Evolutionary conservation across 2,329 filamentous ascomycete genomes (phyloP).

Genomic region (Fusarium multiceps): DNA sequence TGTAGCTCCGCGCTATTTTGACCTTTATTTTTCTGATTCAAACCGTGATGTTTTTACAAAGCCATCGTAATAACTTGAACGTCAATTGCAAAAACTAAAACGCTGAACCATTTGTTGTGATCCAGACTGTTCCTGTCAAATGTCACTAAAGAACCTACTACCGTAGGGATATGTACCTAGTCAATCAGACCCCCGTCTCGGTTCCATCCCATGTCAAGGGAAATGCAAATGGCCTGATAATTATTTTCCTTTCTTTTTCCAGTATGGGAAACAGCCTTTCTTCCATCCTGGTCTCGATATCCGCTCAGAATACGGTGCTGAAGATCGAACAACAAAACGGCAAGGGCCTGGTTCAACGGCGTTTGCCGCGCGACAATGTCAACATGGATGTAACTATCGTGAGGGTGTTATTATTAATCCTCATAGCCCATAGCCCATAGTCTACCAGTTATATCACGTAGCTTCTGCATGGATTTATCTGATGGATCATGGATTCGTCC

Average conservation of each 20-base stretch:
- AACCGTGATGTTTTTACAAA: neutral
- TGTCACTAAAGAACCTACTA: no score
- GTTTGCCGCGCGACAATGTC: neutral
- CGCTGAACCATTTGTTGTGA: conserved; percentile 3
- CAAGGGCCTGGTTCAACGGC: neutral
- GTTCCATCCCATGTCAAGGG: neutral
- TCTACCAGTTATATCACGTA: no score
- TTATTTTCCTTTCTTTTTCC: conserved; percentile 16
- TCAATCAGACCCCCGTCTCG: conserved; percentile 5
- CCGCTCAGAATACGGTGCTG: conserved; percentile 27
- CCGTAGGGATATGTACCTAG: no score
- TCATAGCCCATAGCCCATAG: no score
- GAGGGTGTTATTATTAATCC: neutral
- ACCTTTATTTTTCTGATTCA: neutral
- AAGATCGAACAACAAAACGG: conserved; percentile 16
- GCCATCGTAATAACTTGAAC: neutral
- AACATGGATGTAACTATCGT: neutral
- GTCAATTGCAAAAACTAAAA: neutral
- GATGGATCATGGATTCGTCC: neutral
- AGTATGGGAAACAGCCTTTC: conserved; percentile 12
- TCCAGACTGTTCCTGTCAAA: neutral
- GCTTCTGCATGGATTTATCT: neutral
- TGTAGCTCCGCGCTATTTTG: neutral
- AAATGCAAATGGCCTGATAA: conserved; percentile 18
- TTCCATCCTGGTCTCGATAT: conserved; percentile 25